Evolutionary conservation across 805 yeast genomes (phyloP), one percentile per base, ranked within the genome.

Genomic region (Kuraishia cidri): DNA sequence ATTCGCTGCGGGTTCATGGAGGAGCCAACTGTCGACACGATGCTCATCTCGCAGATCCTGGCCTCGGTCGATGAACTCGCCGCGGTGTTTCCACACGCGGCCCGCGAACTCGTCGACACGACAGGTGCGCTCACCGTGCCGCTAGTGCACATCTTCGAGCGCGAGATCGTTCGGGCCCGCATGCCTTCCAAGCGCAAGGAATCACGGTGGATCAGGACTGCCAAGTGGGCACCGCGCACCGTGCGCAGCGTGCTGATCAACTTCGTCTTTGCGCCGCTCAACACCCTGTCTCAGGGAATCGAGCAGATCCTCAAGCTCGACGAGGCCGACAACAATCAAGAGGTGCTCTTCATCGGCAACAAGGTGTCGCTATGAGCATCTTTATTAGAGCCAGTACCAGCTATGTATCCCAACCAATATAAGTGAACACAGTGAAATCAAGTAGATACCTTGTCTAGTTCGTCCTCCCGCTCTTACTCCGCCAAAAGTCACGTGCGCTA

Each of bases 1-100:
- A 41, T 70, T 5, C 52, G 71, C 17, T 69, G 60, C 37, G 78
- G 78, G 3, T 72, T 69, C 46, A 65, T 64, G 69, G 70, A 66
- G 28, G 43, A 42, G 13, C 43, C 52, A 3, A 33, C 29, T 14
- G 33, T 58, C 14, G 40, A 40, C 32, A 48, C 36, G 18, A 15
- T 17, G 8, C 30, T 54, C 10, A 20, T 54, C 11, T 40, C 39
- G 14, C 39, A 36, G 3, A 42, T 54, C 22, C 24, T 51, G 20
- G 15, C 34, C 3, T 39, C 37, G 21, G 35, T 38, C 6, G 26
- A 31, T 6, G 40, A 37, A 24, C 28, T 39, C 5, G 30, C 24
- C 26, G 34, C 35, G 7, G 22, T n/a, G 6, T 32, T 35, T 14
- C 36, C 25, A 15, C 38, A 32, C 9, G 39, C 34, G 14, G 41